Evolutionary conservation across 2,329 filamentous ascomycete species (phyloP), one percentile per base, ranked within the genome.

Genomic region (Colletotrichum simmondsii): DNA sequence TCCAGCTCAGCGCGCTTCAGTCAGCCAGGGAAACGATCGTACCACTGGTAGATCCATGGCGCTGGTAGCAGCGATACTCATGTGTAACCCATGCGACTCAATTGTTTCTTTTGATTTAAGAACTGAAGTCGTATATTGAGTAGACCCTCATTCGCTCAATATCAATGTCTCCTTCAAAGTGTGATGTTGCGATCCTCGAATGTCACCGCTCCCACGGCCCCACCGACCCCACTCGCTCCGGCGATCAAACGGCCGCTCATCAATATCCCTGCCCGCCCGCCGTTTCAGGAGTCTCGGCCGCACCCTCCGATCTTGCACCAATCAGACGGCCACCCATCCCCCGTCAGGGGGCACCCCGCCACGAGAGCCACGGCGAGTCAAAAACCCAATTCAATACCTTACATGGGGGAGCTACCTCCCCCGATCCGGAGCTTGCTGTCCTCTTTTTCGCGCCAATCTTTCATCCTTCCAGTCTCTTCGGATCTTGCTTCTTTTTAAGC

Each of bases 241-340:
- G 46, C 66, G 66, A 72, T 72, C 70, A 72, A 70, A 72, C 66
- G 32, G 59, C 24, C 16, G 19, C 58, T 60, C 60, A 61, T 64
- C 59, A 70, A 70, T 22, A 32, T 12, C 62, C 62, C 53, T 49
- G 35, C 63, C 53, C 32, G 11, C 32, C 53, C 26, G 32, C 53
- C 26, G 63, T 57, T 72, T 64, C 60, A 70, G 56, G 66, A 52
- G 59, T 59, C 26, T 58, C 53, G 53, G 61, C 61, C 28, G 26
- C 28, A 22, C 61, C 26, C 24, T 11, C 28, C 26, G 26, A 46
- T 28, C 7, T 12, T 24, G 24, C 35, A 35, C 63, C 53, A 65
- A 65, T 59, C 35, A 65, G 19, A 58, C 14, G 7, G 26, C 11
- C 24, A 35, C n/a, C 49, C 30, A 42, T 37, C 32, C 42, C 42